Base-by-base conservation (phyloP, 2,329 filamentous ascomycete genomes). In the Rutstroemia sp. region DNA sequence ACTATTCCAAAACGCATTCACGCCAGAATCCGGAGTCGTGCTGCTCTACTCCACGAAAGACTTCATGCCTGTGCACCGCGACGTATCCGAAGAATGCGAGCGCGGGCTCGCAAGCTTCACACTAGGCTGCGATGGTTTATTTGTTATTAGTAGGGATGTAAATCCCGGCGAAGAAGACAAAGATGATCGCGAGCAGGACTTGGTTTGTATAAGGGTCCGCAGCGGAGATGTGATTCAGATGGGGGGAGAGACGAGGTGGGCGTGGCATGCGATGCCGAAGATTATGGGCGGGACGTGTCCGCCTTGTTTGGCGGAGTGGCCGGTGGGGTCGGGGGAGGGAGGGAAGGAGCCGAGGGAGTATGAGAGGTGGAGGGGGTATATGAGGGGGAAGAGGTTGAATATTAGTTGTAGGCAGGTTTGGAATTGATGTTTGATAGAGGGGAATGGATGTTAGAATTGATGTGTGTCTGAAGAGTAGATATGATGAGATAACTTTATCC, bases 231-330 rank as follows among this genome's bases (percentile, higher is more conserved):
- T 86, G 1, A 84, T 97, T 1, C 91, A 95, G 69, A 96, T 99
- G 92, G 86, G 82, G 54, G 81, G 87, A 16, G 77, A 84, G 59
- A 87, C 89, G 2, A 78, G 92, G 50, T 96, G 90, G 72, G 91
- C 92, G 3, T 97, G 92, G 92, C 92, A 97, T 73, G 92, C 89
- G 10, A 91, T 97, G 27, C 92, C 92, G 5, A 95, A 92, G 70
- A 85, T 97, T 7, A 70, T 96, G 44, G 80, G 82, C 44, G 82
- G 76, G 0, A 95, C 89, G 0, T 96, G 92, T 72, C 92, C 92
- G 0, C 74, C 74, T 0, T 88, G 84, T 71, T 70, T 97, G 56
- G 73, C 76, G 54, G 75, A 87, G 40, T 97, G 92, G 92, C 92
- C 92, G 12, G 75, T 70, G 16, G 59, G 38, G 39, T 59, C 45